Evolutionary conservation across 2,329 filamentous ascomycete genomes (phyloP).

Genomic region (Colletotrichum horii): DNA sequence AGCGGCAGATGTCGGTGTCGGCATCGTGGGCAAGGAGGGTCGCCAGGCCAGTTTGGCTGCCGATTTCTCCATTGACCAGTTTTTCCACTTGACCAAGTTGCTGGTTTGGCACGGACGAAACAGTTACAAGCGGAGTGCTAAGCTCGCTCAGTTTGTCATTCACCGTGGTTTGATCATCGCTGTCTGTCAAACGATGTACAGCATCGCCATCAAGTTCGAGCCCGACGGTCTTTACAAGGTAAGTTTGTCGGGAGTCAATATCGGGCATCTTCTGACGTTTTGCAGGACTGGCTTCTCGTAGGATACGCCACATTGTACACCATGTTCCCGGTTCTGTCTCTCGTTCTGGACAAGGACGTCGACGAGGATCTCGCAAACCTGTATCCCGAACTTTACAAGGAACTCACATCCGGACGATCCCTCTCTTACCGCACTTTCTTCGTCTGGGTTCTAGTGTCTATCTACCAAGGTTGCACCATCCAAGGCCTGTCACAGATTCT

Average conservation of each 20-base stretch:
- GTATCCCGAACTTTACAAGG: constrained; percentile 97
- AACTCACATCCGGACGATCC: constrained; percentile 86
- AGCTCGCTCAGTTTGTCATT: constrained; percentile 97
- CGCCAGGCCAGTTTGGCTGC: constrained; percentile 93
- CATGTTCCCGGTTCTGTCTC: constrained; percentile 87
- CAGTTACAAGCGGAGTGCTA: constrained; percentile 94
- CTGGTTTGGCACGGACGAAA: constrained; percentile 99
- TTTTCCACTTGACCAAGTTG: constrained; percentile 92
- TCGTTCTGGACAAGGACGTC: constrained; percentile 94
- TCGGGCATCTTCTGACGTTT: constrained; percentile 23
- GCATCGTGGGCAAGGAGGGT: constrained; percentile 97
- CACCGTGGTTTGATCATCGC: constrained; percentile 94
- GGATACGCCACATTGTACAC: constrained; percentile 98
- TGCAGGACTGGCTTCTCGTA: constrained; percentile 88
- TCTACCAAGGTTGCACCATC: constrained; percentile 95
- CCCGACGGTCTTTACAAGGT: constrained; percentile 90
- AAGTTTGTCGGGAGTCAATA: constrained; percentile 19
- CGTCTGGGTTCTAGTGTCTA: constrained; percentile 91
- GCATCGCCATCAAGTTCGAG: constrained; percentile 89
- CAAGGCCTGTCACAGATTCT: constrained; percentile 93
- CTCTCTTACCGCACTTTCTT: constrained; percentile 95
- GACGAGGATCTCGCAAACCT: constrained; percentile 92
- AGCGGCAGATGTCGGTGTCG: constrained; percentile 95
- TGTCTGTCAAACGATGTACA: constrained; percentile 97
- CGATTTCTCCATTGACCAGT: constrained; percentile 96